phyloP scores from a whole-genome alignment of 768 basidiomycete genomes.

The Lentinula boryana region DNA sequence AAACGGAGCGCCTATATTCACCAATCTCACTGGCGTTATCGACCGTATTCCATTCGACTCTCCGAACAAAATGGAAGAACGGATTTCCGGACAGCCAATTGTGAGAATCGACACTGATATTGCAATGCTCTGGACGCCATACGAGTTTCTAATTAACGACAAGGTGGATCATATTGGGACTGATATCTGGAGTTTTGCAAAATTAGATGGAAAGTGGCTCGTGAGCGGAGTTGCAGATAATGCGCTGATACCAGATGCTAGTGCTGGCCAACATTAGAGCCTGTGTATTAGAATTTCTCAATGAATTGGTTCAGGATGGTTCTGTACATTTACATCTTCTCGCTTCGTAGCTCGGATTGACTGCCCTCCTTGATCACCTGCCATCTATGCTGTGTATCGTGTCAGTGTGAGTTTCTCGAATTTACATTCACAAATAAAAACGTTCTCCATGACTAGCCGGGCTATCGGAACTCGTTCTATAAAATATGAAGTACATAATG shows the following conservation, averaged over 20 bases:
- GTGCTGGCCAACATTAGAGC: background rate
- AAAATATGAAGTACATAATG: background rate
- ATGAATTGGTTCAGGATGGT: background rate
- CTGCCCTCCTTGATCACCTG: no score
- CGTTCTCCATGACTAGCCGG: no score
- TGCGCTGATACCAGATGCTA: background rate
- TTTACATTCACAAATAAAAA: no score
- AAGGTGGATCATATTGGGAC: constrained; percentile 11
- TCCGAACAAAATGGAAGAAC: constrained; percentile 7
- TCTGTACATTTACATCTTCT: no score
- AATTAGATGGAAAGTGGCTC: constrained; percentile 11
- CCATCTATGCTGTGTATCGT: no score
- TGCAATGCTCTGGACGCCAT: constrained; percentile 15
- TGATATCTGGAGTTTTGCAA: constrained; percentile 11
- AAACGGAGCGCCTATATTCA: constrained; percentile 10
- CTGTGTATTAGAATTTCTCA: background rate
- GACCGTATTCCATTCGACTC: constrained; percentile 13
- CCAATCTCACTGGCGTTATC: constrained; percentile 8
- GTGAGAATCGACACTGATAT: constrained; percentile 8
- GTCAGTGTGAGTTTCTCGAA: no score
- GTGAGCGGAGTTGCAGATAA: constrained; percentile 12
- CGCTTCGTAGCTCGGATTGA: no score
- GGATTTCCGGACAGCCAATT: constrained; percentile 7
- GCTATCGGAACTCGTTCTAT: no score
- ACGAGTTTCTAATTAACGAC: constrained; percentile 11